Conservation (phyloP, 2,329 filamentous ascomycete genomes). For the Colletotrichum endophyticum region DNA sequence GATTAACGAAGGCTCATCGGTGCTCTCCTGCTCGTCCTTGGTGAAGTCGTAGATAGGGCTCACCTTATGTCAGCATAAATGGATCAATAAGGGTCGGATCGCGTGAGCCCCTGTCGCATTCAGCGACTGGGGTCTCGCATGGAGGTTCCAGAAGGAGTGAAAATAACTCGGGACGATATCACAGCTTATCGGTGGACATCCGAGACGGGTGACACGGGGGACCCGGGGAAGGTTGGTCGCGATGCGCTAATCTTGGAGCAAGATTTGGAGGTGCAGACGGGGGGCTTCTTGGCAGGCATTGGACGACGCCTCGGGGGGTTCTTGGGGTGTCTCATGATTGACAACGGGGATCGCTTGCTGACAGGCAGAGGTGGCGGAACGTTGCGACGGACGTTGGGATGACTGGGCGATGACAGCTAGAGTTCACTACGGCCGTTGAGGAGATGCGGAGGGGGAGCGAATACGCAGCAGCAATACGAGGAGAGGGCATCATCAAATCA, state of each 20-base stretch:
- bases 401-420: neutral
- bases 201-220: neutral
- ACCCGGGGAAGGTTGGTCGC: neutral
- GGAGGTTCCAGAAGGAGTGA: neutral
- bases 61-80: neutral
- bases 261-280: neutral
- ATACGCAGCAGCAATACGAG: neutral
- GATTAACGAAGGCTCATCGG: too few species aligned
- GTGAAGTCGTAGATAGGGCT: neutral
- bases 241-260: neutral
- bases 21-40: too few species aligned
- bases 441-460: neutral
- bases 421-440: neutral
- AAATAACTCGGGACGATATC: constrained; percentile 3
- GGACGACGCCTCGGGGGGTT: neutral
- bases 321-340: neutral
- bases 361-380: neutral
- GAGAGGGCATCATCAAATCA: neutral
- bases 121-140: neutral
- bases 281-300: neutral
- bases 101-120: neutral
- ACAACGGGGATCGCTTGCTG: neutral
- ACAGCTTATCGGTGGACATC: neutral
- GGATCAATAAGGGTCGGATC: neutral
- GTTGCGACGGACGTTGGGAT: neutral